Conservation (phyloP, 2,329 filamentous ascomycete genomes). For the Acrocalymma vagum region DNA sequence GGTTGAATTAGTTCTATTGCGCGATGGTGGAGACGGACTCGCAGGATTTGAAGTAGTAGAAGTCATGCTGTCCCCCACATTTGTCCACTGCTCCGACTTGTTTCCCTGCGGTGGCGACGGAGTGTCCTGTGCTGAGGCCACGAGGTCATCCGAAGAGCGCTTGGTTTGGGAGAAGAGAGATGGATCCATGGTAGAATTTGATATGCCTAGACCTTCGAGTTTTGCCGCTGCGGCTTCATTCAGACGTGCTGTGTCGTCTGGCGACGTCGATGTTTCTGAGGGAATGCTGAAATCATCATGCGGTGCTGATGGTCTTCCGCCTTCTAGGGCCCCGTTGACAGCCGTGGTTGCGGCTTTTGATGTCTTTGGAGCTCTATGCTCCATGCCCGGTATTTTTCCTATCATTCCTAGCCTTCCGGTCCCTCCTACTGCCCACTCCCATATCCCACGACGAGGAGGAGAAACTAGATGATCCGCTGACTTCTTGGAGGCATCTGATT, state of each 20-base stretch:
- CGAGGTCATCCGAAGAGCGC: conserved; percentile 42
- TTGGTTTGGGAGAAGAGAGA: conserved; percentile 45
- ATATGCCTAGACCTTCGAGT: conserved; percentile 33
- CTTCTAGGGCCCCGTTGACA: conserved; percentile 19
- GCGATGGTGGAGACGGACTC: too few species aligned
- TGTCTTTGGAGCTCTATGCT: conserved; percentile 31
- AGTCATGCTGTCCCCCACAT: conserved; percentile 7
- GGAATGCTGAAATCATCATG: conserved; percentile 42
- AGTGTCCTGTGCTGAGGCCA: conserved; percentile 32
- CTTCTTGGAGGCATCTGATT: conserved; percentile 28
- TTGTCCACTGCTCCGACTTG: not conserved
- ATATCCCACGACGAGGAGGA: conserved; percentile 39
- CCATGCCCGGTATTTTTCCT: conserved; percentile 36
- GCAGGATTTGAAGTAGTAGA: conserved; percentile 4
- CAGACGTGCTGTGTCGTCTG: conserved; percentile 18
- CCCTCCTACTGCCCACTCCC: conserved; percentile 44
- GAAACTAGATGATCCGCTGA: too few species aligned
- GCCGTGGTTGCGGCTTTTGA: conserved; percentile 20
- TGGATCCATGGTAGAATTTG: conserved; percentile 24
- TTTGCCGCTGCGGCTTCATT: conserved; percentile 25
- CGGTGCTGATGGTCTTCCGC: conserved; percentile 15
- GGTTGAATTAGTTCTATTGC: too few species aligned
- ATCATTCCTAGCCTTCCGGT: conserved; percentile 39
- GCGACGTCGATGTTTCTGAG: conserved; percentile 32
- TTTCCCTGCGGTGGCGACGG: conserved; percentile 29